Base-by-base conservation (phyloP, 75 land plant species). In the Chamaecyparis obtusa region DNA sequence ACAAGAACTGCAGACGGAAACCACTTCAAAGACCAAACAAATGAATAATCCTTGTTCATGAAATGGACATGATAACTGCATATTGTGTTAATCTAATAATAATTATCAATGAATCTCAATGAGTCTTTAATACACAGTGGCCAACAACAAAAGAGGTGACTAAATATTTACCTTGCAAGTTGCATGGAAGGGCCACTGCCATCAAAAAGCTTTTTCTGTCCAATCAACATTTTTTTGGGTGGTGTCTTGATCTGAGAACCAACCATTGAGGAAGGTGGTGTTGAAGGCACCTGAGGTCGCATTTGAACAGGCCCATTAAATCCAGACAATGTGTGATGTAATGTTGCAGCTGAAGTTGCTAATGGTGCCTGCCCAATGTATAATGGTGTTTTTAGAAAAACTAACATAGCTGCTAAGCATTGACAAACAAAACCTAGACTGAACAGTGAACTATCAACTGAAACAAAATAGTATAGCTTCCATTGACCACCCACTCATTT, bases 151-250 rank as follows among this genome's bases (percentile, higher is more conserved):
- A 19, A 41, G 35, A 17, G 1, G 30, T 16, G 44, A 21, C 56
- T 15, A 76, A 4, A 88, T 74, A 84, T n/a, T 90, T 54, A 96
- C 97, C 94, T 94, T 83, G 94, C 46, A 49, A 86, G 80, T 75
- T 95, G 96, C 49, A 91, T 85, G 10, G 95, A 87, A 84, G 92
- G 85, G 85, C 93, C 92, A 80, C 77, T 88, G 49, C 89, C 75
- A 83, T 96, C 99, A 85, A 91, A 84, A 51, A 96, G 93, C 81
- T 94, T 97, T 85, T 95, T 97, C 88, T 95, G 99, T 33, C 97
- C 95, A 83, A 89, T 85, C 76, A 89, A 35, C 24, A 90, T 87
- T 84, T 95, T 96, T 85, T 96, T 97, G 32, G 83, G 85, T 32
- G 94, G 91, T 43, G 96, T 89, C 91, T 87, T 97, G 6, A 86